These are phyloP conservation scores for Diaporthe sp. DNA, from an alignment of 2,329 filamentous ascomycete species.

Conservation along the genomic window DNA sequence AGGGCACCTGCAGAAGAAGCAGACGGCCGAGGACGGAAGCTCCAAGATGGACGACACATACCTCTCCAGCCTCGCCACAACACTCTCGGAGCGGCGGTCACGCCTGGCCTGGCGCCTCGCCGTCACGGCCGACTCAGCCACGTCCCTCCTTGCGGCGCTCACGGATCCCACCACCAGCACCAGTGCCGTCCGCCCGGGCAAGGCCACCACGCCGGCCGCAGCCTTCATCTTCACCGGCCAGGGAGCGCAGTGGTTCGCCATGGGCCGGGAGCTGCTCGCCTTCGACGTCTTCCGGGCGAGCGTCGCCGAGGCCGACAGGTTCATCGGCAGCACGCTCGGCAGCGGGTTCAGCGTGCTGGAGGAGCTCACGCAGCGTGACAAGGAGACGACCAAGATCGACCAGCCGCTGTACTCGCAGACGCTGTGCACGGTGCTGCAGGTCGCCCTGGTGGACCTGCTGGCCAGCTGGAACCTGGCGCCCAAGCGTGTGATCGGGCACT, in stretches of 20 bases:
- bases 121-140: constrained; percentile 27
- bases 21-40: neutral
- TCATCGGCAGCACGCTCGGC: constrained; percentile 20
- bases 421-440: constrained; percentile 49
- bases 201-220: constrained; percentile 11
- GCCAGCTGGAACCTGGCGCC: constrained; percentile 35
- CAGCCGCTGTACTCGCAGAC: constrained; percentile 41
- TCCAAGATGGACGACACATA: constrained; percentile 12
- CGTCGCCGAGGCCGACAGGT: constrained; percentile 22
- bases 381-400: constrained; percentile 38
- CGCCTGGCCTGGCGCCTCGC: constrained; percentile 28
- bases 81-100: constrained; percentile 31
- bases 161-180: constrained; percentile 14
- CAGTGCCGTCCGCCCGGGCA: constrained; percentile 22
- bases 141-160: constrained; percentile 13
- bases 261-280: constrained; percentile 40
- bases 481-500: constrained; percentile 39
- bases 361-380: constrained; percentile 40
- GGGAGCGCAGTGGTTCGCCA: constrained; percentile 46
- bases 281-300: constrained; percentile 38
- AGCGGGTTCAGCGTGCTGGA: constrained; percentile 33
- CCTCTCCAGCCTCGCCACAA: constrained; percentile 30
- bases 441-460: constrained; percentile 47
- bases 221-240: constrained; percentile 47
- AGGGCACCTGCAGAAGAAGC: constrained; percentile 29